Conservation (phyloP, 140 eudicot species). For the Cichorium intybus region DNA sequence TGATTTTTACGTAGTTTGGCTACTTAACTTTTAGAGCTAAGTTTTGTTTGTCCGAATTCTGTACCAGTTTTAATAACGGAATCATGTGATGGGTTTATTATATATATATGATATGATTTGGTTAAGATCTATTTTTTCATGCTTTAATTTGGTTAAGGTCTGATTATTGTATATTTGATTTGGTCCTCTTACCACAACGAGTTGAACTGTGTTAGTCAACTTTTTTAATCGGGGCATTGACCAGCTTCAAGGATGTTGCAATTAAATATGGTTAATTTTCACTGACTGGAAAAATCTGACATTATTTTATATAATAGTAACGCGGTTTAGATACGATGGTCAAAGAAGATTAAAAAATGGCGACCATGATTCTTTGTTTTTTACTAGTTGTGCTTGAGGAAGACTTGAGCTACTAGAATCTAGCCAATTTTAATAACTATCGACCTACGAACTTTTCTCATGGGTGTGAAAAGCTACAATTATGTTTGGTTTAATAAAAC, state of each 20-base stretch:
- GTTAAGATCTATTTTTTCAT: background rate
- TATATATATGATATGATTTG: background rate
- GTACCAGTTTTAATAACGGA: background rate
- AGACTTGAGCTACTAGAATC: background rate
- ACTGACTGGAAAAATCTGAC: background rate
- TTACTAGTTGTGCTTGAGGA: too few species aligned
- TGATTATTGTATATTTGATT: too few species aligned
- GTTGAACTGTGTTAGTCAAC: too few species aligned
- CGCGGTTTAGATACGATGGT: background rate
- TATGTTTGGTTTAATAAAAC: too few species aligned
- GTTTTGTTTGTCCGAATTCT: conserved; percentile 7
- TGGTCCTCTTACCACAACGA: too few species aligned
- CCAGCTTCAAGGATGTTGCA: too few species aligned
- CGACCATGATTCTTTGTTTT: background rate
- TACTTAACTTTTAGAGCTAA: conserved; percentile 2
- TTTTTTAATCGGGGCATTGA: too few species aligned
- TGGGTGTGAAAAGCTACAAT: too few species aligned
- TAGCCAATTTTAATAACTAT: too few species aligned
- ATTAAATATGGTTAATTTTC: background rate
- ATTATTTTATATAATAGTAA: background rate
- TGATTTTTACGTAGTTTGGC: background rate
- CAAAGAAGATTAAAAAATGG: background rate
- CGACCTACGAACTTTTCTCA: too few species aligned
- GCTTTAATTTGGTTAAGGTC: too few species aligned
- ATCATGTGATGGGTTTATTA: background rate